Evolutionary conservation across 2,329 filamentous ascomycete genomes (phyloP), one percentile per base, ranked within the genome.

Genomic region (Stemphylium vesicarium): DNA sequence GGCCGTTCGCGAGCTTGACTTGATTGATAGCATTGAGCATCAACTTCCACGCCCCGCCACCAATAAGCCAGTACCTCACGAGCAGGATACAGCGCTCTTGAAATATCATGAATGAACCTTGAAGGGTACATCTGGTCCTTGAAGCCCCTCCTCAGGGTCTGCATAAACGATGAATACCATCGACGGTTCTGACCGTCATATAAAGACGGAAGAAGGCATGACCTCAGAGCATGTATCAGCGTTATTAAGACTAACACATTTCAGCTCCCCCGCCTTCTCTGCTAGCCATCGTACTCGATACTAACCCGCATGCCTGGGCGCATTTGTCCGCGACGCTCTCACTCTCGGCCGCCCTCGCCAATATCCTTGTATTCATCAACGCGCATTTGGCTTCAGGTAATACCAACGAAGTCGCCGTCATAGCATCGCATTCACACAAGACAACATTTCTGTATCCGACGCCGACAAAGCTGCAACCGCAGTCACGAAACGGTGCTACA

Each of bases 301-400:
- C 94, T 22, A 99, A 99, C 74, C 95, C 95, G 2, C 90, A 93
- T 66, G 93, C 95, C 66, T 96, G 95, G 95, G 87, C 91, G 6
- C 83, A 91, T 56, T 85, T 98, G 39, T 82, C 88, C 57, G 78
- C 86, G 52, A 85, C 85, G 29, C 86, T 98, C 7, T 87, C 94
- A 24, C 85, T 99, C 57, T 90, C 90, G 44, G 88, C 89, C 69
- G 92, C 92, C 57, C 82, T 99, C 56, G 91, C 94, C 58, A 89
- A 94, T 77, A 85, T 98, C 60, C 88, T 98, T 69, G 89, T 99
- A 80, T 98, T 97, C 79, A 88, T 97, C 79, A 98, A 99, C 76
- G 92, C 94, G 50, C 96, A 99, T 73, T 84, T 99, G 29, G 92
- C 95, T 63, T 93, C 94, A 73, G 96, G 93, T 77, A 94, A 95